A percentile compares a stretch with the other conserved stretches of the same genome.
Conservation (phyloP, 331 rosid genomes). For the Malus hybrid region DNA sequence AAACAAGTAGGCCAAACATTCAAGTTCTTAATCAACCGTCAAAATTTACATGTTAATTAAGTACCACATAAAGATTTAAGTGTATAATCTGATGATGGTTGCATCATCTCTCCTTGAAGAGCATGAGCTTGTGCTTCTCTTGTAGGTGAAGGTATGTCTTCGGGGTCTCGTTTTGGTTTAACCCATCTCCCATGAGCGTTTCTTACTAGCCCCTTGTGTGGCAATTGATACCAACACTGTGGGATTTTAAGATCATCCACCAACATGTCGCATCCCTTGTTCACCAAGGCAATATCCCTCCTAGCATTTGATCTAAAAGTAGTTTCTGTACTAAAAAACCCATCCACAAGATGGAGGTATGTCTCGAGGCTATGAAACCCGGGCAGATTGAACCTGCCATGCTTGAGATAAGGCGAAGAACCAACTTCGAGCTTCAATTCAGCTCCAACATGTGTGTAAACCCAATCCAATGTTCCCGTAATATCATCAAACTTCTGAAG, state of each 20-base stretch:
- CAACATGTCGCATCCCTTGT: slow-evolving; percentile 60
- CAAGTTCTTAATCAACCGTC: neutral
- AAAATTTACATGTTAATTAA: neutral
- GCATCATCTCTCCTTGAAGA: slow-evolving; percentile 18
- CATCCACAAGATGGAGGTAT: slow-evolving; percentile 66
- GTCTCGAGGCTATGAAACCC: slow-evolving; percentile 65
- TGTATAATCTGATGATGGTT: slow-evolving; percentile 8
- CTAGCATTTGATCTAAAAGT: slow-evolving; percentile 41
- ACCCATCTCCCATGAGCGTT: slow-evolving; percentile 27
- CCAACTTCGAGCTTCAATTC: slow-evolving; percentile 40
- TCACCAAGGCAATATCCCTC: slow-evolving; percentile 62
- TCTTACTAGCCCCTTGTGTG: slow-evolving; percentile 53
- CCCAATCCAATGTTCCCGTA: slow-evolving; percentile 45
- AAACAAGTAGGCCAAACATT: neutral
- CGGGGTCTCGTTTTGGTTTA: slow-evolving; percentile 47
- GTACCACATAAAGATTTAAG: neutral
- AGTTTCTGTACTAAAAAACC: slow-evolving; percentile 17
- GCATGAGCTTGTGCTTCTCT: slow-evolving; percentile 15
- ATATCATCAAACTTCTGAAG: slow-evolving; percentile 15
- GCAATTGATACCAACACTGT: slow-evolving; percentile 55
- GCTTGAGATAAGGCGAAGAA: slow-evolving; percentile 52
- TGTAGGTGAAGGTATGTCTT: slow-evolving; percentile 59
- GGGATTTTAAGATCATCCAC: slow-evolving; percentile 55
- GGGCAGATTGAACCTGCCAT: slow-evolving; percentile 25
- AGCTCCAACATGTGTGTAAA: slow-evolving; percentile 54